A percentile compares a stretch with the other conserved stretches of the same genome.
Conservation (phyloP, 768 basidiomycete genomes). For the Amyloporia xantha region DNA sequence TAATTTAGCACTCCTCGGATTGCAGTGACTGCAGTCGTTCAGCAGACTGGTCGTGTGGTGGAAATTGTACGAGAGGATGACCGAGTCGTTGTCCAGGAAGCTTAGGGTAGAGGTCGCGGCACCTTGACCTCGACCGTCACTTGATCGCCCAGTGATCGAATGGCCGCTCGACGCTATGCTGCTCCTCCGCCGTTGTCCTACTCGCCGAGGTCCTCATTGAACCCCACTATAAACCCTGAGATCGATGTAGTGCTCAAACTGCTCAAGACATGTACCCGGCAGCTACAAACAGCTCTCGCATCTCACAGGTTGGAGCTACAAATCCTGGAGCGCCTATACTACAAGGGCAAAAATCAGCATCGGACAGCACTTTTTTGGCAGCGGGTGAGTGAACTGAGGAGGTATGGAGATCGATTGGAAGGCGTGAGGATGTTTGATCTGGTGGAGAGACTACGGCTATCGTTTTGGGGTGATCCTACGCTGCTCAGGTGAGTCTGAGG, state of each 20-base stretch:
- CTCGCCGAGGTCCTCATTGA: conserved; percentile 15
- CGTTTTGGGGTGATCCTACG: conserved; percentile 43
- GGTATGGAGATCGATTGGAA: conserved; percentile 36
- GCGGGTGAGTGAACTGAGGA: conserved; percentile 53
- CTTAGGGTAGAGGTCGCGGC: too few relatives aligned
- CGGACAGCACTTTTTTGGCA: conserved; percentile 64
- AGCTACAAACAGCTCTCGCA: conserved; percentile 38
- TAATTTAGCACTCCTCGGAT: too few relatives aligned
- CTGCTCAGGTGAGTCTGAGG: conserved; percentile 31
- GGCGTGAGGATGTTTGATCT: conserved; percentile 18
- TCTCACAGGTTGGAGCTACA: conserved; percentile 46
- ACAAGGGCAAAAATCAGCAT: conserved; percentile 80
- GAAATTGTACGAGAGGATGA: too few relatives aligned
- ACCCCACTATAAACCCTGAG: conserved; percentile 22
- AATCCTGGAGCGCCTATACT: conserved; percentile 61
- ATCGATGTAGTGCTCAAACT: conserved; percentile 57
- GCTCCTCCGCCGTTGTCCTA: conserved; percentile 6
- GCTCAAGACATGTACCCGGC: conserved; percentile 48
- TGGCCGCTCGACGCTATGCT: conserved; percentile 14
- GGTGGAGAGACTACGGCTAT: conserved; percentile 33
- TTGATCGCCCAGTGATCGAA: neutral
- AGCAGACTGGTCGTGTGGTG: too few relatives aligned
- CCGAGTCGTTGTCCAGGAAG: too few relatives aligned
- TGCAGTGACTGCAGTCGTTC: too few relatives aligned
- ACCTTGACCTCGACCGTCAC: conserved; percentile 1